phyloP scores from a whole-genome alignment of 2,329 filamentous ascomycete genomes.

The Lachnellula arida region DNA sequence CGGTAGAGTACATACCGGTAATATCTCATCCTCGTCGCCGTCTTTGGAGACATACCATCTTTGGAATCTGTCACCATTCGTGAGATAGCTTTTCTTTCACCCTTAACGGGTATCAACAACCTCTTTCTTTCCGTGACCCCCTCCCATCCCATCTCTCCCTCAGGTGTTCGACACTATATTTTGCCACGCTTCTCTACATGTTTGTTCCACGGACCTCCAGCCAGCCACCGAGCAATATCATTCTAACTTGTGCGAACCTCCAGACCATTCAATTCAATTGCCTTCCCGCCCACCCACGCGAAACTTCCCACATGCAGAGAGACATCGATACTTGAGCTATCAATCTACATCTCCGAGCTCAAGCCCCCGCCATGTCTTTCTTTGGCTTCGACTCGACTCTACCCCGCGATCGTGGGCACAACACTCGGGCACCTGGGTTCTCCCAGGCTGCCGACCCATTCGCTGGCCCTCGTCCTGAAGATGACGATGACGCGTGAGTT shows the following conservation, averaged over 20 bases:
- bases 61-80: no score
- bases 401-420: constrained; percentile 59
- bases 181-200: background rate
- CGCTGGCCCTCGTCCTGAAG: constrained; percentile 62
- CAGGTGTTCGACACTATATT: background rate
- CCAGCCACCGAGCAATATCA: background rate
- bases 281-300: background rate
- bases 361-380: constrained; percentile 66
- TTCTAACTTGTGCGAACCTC: background rate
- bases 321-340: background rate
- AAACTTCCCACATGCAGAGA: background rate
- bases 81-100: no score
- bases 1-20: background rate
- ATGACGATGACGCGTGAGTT: constrained; percentile 46
- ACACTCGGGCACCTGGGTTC: constrained; percentile 70
- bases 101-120: no score
- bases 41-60: background rate
- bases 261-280: background rate
- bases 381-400: constrained; percentile 78
- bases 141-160: background rate
- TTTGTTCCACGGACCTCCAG: constrained; percentile 11
- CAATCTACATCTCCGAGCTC: background rate
- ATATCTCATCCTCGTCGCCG: background rate
- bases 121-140: background rate
- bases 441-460: constrained; percentile 82